Conservation (phyloP, 2,329 filamentous ascomycete species). For the Beauveria brongniartii region DNA sequence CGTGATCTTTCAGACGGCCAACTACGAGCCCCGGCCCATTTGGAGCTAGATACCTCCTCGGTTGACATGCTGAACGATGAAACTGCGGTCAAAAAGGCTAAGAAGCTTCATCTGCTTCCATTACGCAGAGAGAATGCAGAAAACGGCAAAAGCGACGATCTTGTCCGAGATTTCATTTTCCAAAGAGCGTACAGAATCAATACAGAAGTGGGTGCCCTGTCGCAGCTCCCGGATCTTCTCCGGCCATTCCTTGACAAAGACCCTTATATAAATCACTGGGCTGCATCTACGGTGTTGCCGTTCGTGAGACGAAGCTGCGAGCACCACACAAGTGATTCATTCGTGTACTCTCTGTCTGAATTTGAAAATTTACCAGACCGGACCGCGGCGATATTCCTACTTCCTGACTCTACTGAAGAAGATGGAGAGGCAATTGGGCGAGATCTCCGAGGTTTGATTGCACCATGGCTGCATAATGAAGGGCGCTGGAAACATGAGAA, state of each 20-base stretch:
- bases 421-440: conserved; percentile 44
- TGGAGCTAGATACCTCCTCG: conserved; percentile 45
- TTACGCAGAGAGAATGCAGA: conserved; percentile 43
- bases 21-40: conserved; percentile 28
- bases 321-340: conserved; percentile 51
- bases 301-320: conserved; percentile 60
- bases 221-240: conserved; percentile 59
- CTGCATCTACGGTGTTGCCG: conserved; percentile 60
- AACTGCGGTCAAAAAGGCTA: conserved; percentile 54
- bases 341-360: conserved; percentile 46
- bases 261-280: conserved; percentile 57
- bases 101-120: conserved; percentile 55
- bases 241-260: conserved; percentile 58
- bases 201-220: conserved; percentile 61
- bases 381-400: conserved; percentile 51
- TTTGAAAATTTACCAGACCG: conserved; percentile 56
- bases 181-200: conserved; percentile 63
- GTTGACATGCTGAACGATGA: conserved; percentile 54
- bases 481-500: conserved; percentile 40
- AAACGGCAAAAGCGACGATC: conserved; percentile 41
- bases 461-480: conserved; percentile 65
- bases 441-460: conserved; percentile 60
- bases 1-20: conserved; percentile 45
- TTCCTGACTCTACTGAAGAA: conserved; percentile 45
- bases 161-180: conserved; percentile 56